These are phyloP conservation scores for Phytopythium chamaehyphon DNA, from an alignment of 352 stramenopile genomes.

Conservation along the genomic window DNA sequence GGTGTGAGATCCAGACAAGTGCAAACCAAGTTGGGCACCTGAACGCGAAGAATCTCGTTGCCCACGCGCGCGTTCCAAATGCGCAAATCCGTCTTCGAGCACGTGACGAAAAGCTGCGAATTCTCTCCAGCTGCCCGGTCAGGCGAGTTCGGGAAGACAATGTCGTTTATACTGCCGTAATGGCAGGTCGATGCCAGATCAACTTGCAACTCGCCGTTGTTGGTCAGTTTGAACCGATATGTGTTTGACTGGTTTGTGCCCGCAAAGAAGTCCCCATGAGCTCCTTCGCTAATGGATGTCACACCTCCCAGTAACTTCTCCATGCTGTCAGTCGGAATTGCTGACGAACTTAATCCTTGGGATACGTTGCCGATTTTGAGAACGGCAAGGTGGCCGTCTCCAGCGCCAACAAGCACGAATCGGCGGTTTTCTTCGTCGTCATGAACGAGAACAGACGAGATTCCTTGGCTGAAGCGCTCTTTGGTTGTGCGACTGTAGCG, in stretches of 20 bases:
- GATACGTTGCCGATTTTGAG: constrained; percentile 35
- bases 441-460: constrained; percentile 84
- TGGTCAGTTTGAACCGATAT: constrained; percentile 83
- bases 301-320: constrained; percentile 89
- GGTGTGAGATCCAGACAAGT: constrained; percentile 90
- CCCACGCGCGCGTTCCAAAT: constrained; percentile 93
- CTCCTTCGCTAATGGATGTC: constrained; percentile 88
- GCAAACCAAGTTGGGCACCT: constrained; percentile 97
- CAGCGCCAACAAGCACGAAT: constrained; percentile 87
- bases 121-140: constrained; percentile 65
- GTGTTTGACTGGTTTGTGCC: constrained; percentile 94
- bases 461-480: constrained; percentile 91
- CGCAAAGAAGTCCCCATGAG: constrained; percentile 83
- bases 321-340: constrained; percentile 61
- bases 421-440: constrained; percentile 87
- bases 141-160: constrained; percentile 86
- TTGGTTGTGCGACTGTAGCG: constrained; percentile 90
- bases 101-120: constrained; percentile 94
- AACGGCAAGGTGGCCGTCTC: constrained; percentile 88
- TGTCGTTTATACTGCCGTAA: constrained; percentile 90
- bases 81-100: constrained; percentile 92
- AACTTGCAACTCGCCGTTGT: constrained; percentile 30
- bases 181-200: constrained; percentile 90
- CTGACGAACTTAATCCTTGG: constrained; percentile 56
- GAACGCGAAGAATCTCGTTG: constrained; percentile 95